phyloP scores from a whole-genome alignment of 352 stramenopile genomes.

The Globisporangium echinulatum region DNA sequence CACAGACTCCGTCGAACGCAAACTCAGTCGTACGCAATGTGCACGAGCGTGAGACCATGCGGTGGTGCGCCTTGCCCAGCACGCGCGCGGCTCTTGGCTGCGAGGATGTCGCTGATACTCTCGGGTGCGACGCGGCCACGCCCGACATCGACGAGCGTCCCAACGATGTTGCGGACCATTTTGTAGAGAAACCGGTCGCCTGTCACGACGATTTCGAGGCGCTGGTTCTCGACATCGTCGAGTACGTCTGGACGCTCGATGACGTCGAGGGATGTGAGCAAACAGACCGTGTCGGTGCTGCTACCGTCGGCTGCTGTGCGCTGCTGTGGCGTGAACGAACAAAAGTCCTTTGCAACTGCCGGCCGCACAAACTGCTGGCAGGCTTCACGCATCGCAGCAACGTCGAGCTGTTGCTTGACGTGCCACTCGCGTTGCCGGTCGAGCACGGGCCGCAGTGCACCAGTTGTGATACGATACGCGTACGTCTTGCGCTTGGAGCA shows the following conservation, averaged over 20 bases:
- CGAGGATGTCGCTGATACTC: conserved; percentile 37
- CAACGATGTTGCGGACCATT: conserved; percentile 81
- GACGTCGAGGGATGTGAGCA: conserved; percentile 32
- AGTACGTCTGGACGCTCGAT: background rate
- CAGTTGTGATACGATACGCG: conserved; percentile 48
- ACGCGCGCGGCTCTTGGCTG: conserved; percentile 38
- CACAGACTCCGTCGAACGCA: background rate
- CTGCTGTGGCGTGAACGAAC: conserved; percentile 54
- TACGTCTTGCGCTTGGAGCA: conserved; percentile 59
- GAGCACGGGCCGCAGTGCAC: conserved; percentile 39
- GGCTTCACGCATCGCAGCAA: conserved; percentile 42
- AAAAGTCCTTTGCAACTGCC: conserved; percentile 48
- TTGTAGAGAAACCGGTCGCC: conserved; percentile 81
- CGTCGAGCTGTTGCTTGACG: conserved; percentile 48
- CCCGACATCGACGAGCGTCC: conserved; percentile 71
- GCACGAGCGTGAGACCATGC: conserved; percentile 50
- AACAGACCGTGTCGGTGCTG: conserved; percentile 47
- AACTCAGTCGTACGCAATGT: conserved; percentile 13
- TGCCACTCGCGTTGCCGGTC: conserved; percentile 54
- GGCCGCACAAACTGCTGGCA: conserved; percentile 21
- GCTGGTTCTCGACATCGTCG: conserved; percentile 15
- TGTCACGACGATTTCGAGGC: conserved; percentile 46
- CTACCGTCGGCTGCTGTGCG: conserved; percentile 17
- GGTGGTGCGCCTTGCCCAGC: conserved; percentile 64
- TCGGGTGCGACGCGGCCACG: conserved; percentile 35